Evolutionary conservation across 2,329 filamentous ascomycete genomes (phyloP), one percentile per base, ranked within the genome.

Genomic region (Colletotrichum kahawae): DNA sequence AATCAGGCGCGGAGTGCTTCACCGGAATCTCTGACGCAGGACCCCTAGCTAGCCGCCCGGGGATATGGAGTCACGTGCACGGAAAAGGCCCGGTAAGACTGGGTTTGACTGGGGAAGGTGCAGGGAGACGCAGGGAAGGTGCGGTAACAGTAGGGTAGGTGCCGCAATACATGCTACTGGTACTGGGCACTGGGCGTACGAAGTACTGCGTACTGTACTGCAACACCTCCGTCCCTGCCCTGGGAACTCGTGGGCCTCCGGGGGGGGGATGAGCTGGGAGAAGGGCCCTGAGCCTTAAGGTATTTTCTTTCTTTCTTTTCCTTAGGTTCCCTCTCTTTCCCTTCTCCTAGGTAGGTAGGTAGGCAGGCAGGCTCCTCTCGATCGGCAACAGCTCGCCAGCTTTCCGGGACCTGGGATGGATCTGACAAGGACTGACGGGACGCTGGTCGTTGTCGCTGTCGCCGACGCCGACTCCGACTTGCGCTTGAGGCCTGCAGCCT

Each of bases 1-100:
- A 74, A 74, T 67, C 72, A 67, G 68, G 63, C 27, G 72, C 36
- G 38, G 33, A 18, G 38, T 14, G 27, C 31, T 38, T 62, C 72
- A 71, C 72, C 72, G 72, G 43, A 67, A 71, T 74, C 68, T 74
- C 62, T 71, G 56, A 69, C 67, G 54, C 33, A 36, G 65, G 51
- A 48, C 31, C 65, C 65, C 65, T 54, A 38, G 33, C 51, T 21
- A 34, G 57, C 31, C 36, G 48, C 51, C 51, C 48, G 65, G 51
- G 33, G 65, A 57, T 59, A 24, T 10, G 16, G 48, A 43, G 62
- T 74, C 72, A 74, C 72, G 72, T 74, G 72, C 27, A 21, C 68
- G 56, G 68, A 71, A 63, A 63, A 63, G 68, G 38, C 54, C 54
- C 33, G 71, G 62, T 62, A 54, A 31, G 21, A 63, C 62, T 51